A percentile compares a stretch with the other conserved stretches of the same genome.
phyloP scores from a whole-genome alignment of 306 rosid genomes.

The Ziziphus jujuba region DNA sequence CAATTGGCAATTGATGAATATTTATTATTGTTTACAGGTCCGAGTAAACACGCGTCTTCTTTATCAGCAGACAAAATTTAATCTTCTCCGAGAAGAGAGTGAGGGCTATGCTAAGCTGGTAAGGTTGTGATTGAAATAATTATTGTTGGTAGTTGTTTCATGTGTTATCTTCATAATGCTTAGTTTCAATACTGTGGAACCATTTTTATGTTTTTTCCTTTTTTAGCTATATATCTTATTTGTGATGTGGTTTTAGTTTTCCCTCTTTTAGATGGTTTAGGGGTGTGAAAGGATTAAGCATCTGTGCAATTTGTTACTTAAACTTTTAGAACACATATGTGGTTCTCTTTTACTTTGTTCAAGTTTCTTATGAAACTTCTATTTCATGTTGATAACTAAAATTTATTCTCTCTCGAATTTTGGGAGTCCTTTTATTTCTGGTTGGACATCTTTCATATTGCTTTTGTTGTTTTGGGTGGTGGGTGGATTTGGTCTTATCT shows the following conservation, averaged over 20 bases:
- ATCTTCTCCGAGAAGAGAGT: slow-evolving; percentile 98
- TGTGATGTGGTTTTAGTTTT: not conserved
- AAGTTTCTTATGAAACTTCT: too few species aligned
- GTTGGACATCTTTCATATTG: too few species aligned
- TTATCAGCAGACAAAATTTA: slow-evolving; percentile 97
- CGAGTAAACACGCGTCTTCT: slow-evolving; percentile 97
- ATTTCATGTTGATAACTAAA: not conserved
- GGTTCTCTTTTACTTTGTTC: too few species aligned
- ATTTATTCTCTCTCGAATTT: too few species aligned
- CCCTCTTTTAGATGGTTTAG: too few species aligned
- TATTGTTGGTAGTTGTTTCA: not conserved
- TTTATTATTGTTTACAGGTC: slow-evolving; percentile 61
- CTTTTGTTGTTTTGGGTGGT: too few species aligned
- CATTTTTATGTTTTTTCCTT: not conserved
- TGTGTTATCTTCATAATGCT: not conserved
- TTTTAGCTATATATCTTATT: not conserved
- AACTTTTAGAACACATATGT: too few species aligned
- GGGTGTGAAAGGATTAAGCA: too few species aligned
- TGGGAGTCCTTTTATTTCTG: too few species aligned
- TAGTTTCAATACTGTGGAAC: not conserved
- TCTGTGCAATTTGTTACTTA: too few species aligned
- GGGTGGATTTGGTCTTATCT: too few species aligned
- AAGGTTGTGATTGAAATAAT: slow-evolving; percentile 21
- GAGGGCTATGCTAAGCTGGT: slow-evolving; percentile 99
- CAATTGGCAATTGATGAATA: slow-evolving; percentile 15